Base-by-base conservation (phyloP, 2,329 filamentous ascomycete genomes). In the Neonectria punicea region DNA sequence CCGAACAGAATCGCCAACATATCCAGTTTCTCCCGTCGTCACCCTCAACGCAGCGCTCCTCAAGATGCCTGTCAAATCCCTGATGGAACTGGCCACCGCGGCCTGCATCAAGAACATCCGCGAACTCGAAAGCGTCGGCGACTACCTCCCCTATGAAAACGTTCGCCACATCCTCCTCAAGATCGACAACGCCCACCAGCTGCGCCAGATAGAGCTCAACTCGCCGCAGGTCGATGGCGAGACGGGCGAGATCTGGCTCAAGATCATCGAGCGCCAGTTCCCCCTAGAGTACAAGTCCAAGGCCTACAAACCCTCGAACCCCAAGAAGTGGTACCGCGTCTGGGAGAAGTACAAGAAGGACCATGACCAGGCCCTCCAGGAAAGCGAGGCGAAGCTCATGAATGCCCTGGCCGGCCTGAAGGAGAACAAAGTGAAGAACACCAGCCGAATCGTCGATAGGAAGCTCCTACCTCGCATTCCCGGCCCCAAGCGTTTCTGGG, bases 201-300 rank as follows among this genome's bases (percentile, higher is more conserved):
- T 98, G 34, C 90, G 88, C 73, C 75, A 85, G 61, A 86, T 98
- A 63, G 94, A 98, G 80, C 67, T 85, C 55, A 89, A 90, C 74
- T 94, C 90, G 5, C 92, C 93, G 0, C 93, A 97, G 68, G 85
- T 98, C 56, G 84, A 87, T 66, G 88, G 89, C 41, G 84, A 92
- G 61, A 90, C 90, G 43, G 85, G 82, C 20, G 91, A 94, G 71
- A 82, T 95, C 66, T 98, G 95, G 95, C 80, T 89, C 46, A 86
- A 87, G 30, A 87, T 98, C 74, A 96, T 98, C 78, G 86, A 88
- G 56, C 88, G 89, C 53, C 90, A 97, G 73, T 92, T 97, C 67
- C 89, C 89, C 2, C 81, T 87, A 61, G 90, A 89, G 78, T 80
- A 81, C 68, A 83, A 89, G 46, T 81, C 82, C 50, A 89, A 91